Conservation (phyloP, 371 early-diverging fungal genomes). For the Mortierella sp. region DNA sequence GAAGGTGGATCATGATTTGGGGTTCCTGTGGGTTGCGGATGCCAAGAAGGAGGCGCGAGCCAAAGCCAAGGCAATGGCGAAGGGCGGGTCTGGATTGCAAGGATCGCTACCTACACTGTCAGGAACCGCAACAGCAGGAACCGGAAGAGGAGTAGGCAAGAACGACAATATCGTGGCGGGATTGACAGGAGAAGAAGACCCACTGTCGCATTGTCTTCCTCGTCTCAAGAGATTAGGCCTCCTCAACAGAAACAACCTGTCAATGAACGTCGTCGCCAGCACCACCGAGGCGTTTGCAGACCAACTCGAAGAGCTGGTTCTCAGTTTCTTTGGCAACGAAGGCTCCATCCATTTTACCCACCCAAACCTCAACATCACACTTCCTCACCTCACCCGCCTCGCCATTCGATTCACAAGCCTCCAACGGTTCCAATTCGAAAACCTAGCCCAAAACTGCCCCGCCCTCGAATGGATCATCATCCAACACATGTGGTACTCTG, state of each 20-base stretch:
- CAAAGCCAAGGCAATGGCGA: neutral
- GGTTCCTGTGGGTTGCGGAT: conserved; percentile 30
- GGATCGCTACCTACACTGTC: neutral
- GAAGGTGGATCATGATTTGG: neutral
- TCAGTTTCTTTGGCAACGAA: neutral
- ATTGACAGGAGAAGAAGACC: neutral
- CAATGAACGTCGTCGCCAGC: neutral
- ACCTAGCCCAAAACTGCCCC: conserved; percentile 24
- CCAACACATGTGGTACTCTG: conserved; percentile 3
- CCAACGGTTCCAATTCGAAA: conserved; percentile 4
- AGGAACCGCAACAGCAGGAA: neutral
- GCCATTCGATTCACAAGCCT: conserved; percentile 24
- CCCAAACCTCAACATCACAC: neutral
- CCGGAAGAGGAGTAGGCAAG: neutral
- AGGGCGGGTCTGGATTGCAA: neutral
- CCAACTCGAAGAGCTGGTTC: conserved; percentile 35
- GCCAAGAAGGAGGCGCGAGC: conserved; percentile 7
- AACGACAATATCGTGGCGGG: neutral
- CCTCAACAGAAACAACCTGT: too few relatives aligned
- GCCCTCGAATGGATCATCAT: conserved; percentile 24
- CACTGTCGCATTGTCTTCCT: conserved; percentile 18
- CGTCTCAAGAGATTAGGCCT: conserved; percentile 18
- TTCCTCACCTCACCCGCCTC: conserved; percentile 18
- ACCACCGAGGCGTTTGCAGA: conserved; percentile 31
- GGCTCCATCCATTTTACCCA: neutral